phyloP scores from a whole-genome alignment of 2,329 filamentous ascomycete species.

The Cercospora zeina region DNA sequence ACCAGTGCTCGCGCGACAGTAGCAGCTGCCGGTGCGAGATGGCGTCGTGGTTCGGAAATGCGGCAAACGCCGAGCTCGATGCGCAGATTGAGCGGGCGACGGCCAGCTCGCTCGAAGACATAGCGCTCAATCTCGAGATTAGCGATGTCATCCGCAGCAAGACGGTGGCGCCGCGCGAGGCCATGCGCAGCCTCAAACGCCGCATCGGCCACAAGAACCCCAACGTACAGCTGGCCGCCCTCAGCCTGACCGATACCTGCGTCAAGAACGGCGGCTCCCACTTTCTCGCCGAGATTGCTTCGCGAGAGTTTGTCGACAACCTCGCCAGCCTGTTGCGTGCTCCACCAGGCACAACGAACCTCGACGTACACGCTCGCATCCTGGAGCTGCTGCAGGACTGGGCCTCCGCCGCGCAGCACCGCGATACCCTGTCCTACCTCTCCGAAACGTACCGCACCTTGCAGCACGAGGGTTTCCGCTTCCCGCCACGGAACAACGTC shows the following conservation, averaged over 20 bases:
- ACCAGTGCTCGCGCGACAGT: not conserved
- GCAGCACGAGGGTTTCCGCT: slow-evolving; percentile 81
- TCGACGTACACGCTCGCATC: slow-evolving; percentile 85
- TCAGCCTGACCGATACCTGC: slow-evolving; percentile 96
- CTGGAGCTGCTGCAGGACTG: slow-evolving; percentile 91
- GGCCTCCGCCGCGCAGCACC: slow-evolving; percentile 84
- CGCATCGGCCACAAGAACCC: slow-evolving; percentile 97
- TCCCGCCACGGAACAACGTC: slow-evolving; percentile 82
- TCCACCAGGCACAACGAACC: slow-evolving; percentile 70
- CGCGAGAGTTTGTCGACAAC: slow-evolving; percentile 98
- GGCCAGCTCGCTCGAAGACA: slow-evolving; percentile 95
- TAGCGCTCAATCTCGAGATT: slow-evolving; percentile 95
- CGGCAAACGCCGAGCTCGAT: slow-evolving; percentile 85
- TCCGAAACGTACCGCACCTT: slow-evolving; percentile 81
- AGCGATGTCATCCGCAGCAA: slow-evolving; percentile 97
- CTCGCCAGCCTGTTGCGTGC: slow-evolving; percentile 85
- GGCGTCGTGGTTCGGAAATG: slow-evolving; percentile 89
- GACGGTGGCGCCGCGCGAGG: slow-evolving; percentile 94
- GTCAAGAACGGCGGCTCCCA: slow-evolving; percentile 97
- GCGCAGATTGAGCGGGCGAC: slow-evolving; percentile 97
- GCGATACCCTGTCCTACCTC: slow-evolving; percentile 81
- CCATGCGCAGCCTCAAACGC: slow-evolving; percentile 92
- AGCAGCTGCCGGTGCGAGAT: slow-evolving; percentile 53
- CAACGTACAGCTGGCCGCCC: slow-evolving; percentile 90
- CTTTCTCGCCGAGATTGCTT: slow-evolving; percentile 93